A percentile compares a stretch with the other conserved stretches of the same genome.
Evolutionary conservation across 805 yeast species (phyloP).

Genomic region (Dipodascus albidus): DNA sequence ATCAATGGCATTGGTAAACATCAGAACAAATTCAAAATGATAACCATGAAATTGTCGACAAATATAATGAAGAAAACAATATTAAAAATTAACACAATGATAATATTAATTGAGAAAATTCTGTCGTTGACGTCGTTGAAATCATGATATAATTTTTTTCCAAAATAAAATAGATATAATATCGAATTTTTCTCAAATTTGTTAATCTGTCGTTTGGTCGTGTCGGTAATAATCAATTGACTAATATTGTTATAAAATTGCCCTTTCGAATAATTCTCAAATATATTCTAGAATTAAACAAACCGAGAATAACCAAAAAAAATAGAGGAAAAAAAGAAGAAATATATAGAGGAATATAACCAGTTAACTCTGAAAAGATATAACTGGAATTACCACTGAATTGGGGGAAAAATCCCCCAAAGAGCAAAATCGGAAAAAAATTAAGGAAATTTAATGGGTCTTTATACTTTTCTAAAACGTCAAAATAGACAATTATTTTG

Average conservation of each 20-base stretch:
- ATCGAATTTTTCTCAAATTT: not conserved
- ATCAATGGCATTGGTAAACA: not conserved
- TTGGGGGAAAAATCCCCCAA: too few relatives aligned
- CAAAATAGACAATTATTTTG: too few relatives aligned
- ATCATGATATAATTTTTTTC: not conserved
- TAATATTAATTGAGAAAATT: not conserved
- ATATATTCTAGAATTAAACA: not conserved
- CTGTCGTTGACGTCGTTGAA: not conserved
- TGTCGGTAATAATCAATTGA: not conserved
- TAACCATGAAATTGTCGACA: too few relatives aligned
- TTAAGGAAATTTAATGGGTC: not conserved
- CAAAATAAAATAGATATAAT: not conserved
- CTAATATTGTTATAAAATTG: too few relatives aligned
- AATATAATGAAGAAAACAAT: too few relatives aligned
- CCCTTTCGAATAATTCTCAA: not conserved
- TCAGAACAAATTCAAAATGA: too few relatives aligned
- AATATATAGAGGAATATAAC: too few relatives aligned
- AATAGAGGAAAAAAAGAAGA: too few relatives aligned
- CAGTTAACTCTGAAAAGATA: too few relatives aligned
- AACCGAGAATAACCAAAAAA: not conserved
- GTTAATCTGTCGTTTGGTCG: not conserved
- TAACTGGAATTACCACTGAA: too few relatives aligned
- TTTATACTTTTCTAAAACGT: not conserved
- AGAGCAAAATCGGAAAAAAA: too few relatives aligned
- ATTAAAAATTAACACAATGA: not conserved